Evolutionary conservation across 768 basidiomycete genomes (phyloP).

Genomic region (Suillus lakei): DNA sequence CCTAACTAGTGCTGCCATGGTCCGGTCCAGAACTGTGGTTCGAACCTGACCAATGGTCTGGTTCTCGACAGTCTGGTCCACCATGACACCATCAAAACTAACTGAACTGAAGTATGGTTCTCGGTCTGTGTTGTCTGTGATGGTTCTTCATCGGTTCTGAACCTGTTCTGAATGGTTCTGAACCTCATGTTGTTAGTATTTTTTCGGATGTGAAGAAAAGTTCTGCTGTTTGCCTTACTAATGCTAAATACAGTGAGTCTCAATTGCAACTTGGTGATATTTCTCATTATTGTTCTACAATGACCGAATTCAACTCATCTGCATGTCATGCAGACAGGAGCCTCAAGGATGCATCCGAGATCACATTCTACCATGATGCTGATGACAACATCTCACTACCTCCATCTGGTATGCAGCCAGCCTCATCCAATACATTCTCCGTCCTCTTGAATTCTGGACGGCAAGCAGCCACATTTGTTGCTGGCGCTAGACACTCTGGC

Average conservation of each 20-base stretch:
- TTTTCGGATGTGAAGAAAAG: too few species aligned
- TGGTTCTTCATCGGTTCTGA: too few species aligned
- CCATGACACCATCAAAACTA: not conserved
- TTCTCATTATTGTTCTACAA: too few species aligned
- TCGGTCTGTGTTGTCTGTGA: too few species aligned
- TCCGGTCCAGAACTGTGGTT: not conserved
- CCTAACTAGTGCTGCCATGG: too few species aligned
- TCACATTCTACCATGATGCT: not conserved
- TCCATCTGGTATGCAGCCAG: not conserved
- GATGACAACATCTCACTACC: not conserved
- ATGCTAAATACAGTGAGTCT: too few species aligned
- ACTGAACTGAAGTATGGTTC: not conserved
- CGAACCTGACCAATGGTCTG: not conserved
- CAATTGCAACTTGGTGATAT: too few species aligned
- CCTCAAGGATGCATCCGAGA: slow-evolving; percentile 6
- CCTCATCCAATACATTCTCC: not conserved
- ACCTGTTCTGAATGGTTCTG: too few species aligned
- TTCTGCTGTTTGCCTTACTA: too few species aligned
- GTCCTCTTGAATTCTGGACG: not conserved
- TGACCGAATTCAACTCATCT: too few species aligned
- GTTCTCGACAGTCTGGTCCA: not conserved
- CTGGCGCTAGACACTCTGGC: not conserved
- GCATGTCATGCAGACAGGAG: not conserved
- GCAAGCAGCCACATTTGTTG: not conserved
- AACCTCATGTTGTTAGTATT: too few species aligned